Evolutionary conservation across 495 filamentous ascomycete species (phyloP).

Genomic region (Penicillium waksmanii): DNA sequence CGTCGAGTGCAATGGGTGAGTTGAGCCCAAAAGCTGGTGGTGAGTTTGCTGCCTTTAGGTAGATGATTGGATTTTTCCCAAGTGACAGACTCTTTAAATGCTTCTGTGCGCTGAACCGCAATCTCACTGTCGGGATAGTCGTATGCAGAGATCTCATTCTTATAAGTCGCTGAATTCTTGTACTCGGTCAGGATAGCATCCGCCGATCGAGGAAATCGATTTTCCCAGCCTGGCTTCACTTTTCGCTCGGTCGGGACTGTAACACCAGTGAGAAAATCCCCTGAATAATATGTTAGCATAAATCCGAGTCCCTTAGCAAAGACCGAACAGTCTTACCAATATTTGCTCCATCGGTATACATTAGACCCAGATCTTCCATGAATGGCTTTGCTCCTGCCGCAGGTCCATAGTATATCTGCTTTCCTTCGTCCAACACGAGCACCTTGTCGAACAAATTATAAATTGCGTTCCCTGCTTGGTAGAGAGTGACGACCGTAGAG

Average conservation of each 20-base stretch:
- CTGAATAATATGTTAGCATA: conserved; percentile 15
- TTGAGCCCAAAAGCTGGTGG: conserved; percentile 59
- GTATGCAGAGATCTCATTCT: conserved; percentile 44
- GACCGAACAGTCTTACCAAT: background rate
- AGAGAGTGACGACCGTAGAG: conserved; percentile 52
- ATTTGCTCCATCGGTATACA: conserved; percentile 57
- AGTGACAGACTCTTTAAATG: conserved; percentile 50
- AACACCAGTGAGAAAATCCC: conserved; percentile 70
- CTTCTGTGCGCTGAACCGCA: conserved; percentile 46
- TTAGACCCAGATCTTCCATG: conserved; percentile 67
- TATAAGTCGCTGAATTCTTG: conserved; percentile 39
- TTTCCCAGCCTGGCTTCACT: conserved; percentile 55
- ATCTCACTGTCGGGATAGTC: conserved; percentile 44
- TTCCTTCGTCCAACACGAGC: conserved; percentile 64
- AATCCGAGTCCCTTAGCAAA: background rate
- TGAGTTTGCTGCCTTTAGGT: conserved; percentile 52
- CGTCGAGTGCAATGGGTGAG: conserved; percentile 54
- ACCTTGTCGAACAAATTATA: conserved; percentile 71
- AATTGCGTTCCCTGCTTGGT: conserved; percentile 67
- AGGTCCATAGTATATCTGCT: conserved; percentile 64
- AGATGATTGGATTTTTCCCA: conserved; percentile 43
- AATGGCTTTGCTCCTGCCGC: conserved; percentile 61
- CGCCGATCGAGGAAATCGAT: conserved; percentile 47
- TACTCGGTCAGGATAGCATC: conserved; percentile 43
- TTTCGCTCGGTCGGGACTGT: conserved; percentile 70